Base-by-base conservation (phyloP, 768 basidiomycete species). In the Boletus pseudopeckii region DNA sequence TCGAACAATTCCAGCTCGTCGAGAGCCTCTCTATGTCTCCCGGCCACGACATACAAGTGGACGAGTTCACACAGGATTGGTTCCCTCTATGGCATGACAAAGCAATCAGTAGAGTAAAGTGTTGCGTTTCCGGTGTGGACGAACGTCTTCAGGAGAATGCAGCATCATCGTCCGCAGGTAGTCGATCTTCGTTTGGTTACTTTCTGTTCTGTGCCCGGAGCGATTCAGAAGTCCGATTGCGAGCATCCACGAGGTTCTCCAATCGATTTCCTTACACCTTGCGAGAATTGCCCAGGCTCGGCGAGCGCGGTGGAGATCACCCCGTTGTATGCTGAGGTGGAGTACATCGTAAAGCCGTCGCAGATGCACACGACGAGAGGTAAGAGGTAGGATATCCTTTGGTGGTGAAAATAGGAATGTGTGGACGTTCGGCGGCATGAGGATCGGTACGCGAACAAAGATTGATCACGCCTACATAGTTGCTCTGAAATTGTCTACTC, bases 1-100 rank as follows among this genome's bases (percentile, higher is more conserved):
- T 70, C 81, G 58, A 71, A 93, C 91, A 94, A 77, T 65, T 94
- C 90, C 13, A 96, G 73, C 65, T 97, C 90, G 55, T 92, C 88
- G 50, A 93, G 72, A 1, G 93, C 94, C 49, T 86, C 82, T 52
- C 77, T 76, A 61, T 88, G 76, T 63, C 77, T 77, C 5, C 75
- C 78, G 18, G 76, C 67, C 18, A 79, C 60, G 52, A 93, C 82
- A 20, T 93, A 74, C 32, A 82, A 76, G 24, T 92, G 76, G 10
- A 88, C 73, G 4, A 95, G 71, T 64, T 95, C 92, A 60, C 82
- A 81, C 10, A 97, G 74, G 39, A 96, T 83, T 24, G 71, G 57
- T 69, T 91, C 87, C 62, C 82, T 82, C 93, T 96, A 62, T 24
- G 39, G 8, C 10, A 43, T 18, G 32, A 26, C 17, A 49, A 45